Evolutionary conservation across 2,329 filamentous ascomycete genomes (phyloP).

Genomic region (Neofusicoccum kwambonambiense): DNA sequence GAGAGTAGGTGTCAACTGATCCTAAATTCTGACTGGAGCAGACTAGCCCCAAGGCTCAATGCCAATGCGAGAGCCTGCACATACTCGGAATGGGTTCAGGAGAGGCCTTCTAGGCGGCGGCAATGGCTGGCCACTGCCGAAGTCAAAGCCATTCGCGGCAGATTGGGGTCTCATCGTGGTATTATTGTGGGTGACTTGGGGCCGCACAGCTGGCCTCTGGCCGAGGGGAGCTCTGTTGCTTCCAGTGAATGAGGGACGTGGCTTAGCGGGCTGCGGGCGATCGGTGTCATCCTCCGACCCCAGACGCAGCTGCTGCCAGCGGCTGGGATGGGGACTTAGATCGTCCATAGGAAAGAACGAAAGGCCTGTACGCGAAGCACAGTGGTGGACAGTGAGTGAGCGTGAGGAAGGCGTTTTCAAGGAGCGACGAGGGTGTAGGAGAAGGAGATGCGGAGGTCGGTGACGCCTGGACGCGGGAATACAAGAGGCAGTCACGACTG

Average conservation of each 20-base stretch:
- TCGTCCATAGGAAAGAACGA: too few relatives aligned
- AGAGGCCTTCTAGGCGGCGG: neutral
- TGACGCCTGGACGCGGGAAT: neutral
- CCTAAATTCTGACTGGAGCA: neutral
- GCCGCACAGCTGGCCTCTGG: neutral
- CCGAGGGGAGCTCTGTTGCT: conserved; percentile 6
- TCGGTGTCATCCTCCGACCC: neutral
- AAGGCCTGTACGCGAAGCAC: too few relatives aligned
- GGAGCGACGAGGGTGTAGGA: neutral
- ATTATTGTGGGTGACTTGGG: too few relatives aligned
- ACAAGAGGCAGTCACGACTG: neutral
- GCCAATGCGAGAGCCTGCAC: neutral
- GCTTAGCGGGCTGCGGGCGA: too few relatives aligned
- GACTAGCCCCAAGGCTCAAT: neutral
- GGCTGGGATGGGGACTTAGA: neutral
- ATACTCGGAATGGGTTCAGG: neutral
- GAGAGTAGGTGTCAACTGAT: neutral
- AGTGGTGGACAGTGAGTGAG: neutral
- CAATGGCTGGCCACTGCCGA: neutral
- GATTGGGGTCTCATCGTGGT: neutral
- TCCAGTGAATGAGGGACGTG: neutral
- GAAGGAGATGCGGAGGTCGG: neutral
- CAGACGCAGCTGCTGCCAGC: neutral
- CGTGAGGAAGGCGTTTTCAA: neutral
- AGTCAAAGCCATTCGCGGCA: neutral